Evolutionary conservation across 2,329 filamentous ascomycete species (phyloP).

Genomic region (Arthrobotrys iridis): DNA sequence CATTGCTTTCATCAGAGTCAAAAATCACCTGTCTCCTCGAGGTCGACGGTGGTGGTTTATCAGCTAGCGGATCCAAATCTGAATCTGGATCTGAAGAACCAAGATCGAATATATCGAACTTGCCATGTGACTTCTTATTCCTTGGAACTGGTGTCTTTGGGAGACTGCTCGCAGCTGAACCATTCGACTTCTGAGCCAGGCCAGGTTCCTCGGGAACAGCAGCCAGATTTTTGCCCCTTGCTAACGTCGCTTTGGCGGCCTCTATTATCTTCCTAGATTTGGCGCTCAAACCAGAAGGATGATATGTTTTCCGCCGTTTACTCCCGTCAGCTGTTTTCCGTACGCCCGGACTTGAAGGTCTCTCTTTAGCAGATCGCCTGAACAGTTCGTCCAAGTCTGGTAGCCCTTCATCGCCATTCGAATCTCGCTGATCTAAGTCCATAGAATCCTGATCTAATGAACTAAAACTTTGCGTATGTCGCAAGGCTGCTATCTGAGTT

Average conservation of each 20-base stretch:
- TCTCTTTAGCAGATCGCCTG: conserved; percentile 14
- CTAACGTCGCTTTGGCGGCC: conserved; percentile 21
- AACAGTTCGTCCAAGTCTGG: conserved; percentile 25
- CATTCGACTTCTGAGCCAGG: background rate
- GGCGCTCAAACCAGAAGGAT: background rate
- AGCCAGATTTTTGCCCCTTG: background rate
- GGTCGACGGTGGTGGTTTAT: conserved; percentile 15
- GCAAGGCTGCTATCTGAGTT: conserved; percentile 12
- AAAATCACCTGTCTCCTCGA: conserved; percentile 14
- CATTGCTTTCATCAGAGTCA: conserved; percentile 41
- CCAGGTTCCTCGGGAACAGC: background rate
- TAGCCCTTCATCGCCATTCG: conserved; percentile 11
- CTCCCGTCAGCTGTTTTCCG: conserved; percentile 4
- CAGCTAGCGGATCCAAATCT: background rate
- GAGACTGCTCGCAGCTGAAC: too few species aligned
- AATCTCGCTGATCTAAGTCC: background rate
- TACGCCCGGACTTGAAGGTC: conserved; percentile 16
- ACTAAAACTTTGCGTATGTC: conserved; percentile 33
- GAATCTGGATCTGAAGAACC: conserved; percentile 33
- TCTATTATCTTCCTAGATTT: conserved; percentile 21
- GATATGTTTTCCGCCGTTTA: conserved; percentile 29
- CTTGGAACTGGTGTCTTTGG: background rate
- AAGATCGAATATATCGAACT: conserved; percentile 43
- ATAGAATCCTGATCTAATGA: conserved; percentile 17
- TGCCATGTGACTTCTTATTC: background rate